Conservation (phyloP, 371 early-diverging fungal genomes). For the Paraphysoderma sedebokerense region DNA sequence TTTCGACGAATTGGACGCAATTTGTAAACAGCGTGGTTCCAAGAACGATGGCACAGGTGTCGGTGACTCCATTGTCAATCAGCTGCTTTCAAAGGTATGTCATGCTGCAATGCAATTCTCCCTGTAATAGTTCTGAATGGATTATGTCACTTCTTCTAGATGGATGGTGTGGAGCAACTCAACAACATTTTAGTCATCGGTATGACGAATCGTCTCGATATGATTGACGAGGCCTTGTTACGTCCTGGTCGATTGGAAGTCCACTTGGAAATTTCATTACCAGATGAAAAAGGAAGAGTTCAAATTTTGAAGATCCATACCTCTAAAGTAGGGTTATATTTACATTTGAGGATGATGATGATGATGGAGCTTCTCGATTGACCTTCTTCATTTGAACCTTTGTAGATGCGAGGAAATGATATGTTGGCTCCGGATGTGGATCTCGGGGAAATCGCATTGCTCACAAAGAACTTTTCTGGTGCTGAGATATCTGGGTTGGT, state of each 20-base stretch:
- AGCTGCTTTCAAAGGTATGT: slow-evolving; percentile 82
- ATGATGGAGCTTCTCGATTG: too few relatives aligned
- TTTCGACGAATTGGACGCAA: slow-evolving; percentile 99
- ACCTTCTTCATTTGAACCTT: not conserved
- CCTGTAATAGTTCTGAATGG: not conserved
- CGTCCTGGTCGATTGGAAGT: slow-evolving; percentile 97
- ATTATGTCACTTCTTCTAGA: slow-evolving; percentile 19
- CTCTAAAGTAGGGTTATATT: slow-evolving; percentile 25
- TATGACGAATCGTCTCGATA: slow-evolving; percentile 98
- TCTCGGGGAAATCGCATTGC: slow-evolving; percentile 65
- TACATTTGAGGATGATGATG: not conserved
- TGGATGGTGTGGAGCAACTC: slow-evolving; percentile 97
- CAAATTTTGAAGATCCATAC: slow-evolving; percentile 94
- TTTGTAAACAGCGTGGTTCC: slow-evolving; percentile 96
- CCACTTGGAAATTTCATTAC: slow-evolving; percentile 88
- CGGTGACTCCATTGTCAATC: slow-evolving; percentile 98
- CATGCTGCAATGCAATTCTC: slow-evolving; percentile 8
- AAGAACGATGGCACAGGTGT: slow-evolving; percentile 89
- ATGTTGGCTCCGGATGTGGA: slow-evolving; percentile 81
- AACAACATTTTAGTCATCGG: slow-evolving; percentile 95
- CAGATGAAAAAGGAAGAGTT: slow-evolving; percentile 78
- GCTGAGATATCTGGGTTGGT: slow-evolving; percentile 98
- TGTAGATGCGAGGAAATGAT: slow-evolving; percentile 69
- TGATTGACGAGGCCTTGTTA: slow-evolving; percentile 94
- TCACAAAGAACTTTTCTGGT: slow-evolving; percentile 99